Evolutionary conservation across 2,329 filamentous ascomycete species (phyloP).

Genomic region (Fusarium graminum): DNA sequence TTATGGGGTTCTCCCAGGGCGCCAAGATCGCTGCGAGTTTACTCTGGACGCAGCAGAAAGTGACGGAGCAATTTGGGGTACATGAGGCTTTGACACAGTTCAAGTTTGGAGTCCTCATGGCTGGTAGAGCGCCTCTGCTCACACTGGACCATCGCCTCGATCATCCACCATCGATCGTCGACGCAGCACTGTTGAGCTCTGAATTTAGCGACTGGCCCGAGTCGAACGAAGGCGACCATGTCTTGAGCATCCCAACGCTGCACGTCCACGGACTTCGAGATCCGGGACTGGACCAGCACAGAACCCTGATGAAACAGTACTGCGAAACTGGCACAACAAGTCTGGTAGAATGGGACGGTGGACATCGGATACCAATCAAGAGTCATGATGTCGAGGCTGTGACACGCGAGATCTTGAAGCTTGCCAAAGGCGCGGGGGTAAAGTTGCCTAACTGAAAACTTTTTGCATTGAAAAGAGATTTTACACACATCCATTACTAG

Average conservation of each 20-base stretch:
- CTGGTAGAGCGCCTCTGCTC: constrained; percentile 52
- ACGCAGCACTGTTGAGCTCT: constrained; percentile 41
- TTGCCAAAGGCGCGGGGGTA: constrained; percentile 37
- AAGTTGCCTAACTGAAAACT: constrained; percentile 17
- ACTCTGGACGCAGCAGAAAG: constrained; percentile 72
- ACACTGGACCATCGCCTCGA: constrained; percentile 58
- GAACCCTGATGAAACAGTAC: constrained; percentile 67
- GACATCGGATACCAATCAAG: constrained; percentile 79
- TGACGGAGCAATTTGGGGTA: constrained; percentile 54
- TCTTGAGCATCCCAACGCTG: constrained; percentile 52
- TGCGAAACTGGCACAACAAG: constrained; percentile 66
- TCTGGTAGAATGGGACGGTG: constrained; percentile 79
- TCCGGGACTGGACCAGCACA: constrained; percentile 67
- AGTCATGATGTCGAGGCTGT: constrained; percentile 69
- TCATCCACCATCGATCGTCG: constrained; percentile 63
- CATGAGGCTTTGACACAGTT: constrained; percentile 46
- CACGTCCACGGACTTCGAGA: constrained; percentile 67
- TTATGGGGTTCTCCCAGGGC: constrained; percentile 77
- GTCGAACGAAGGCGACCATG: constrained; percentile 58
- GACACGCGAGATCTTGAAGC: constrained; percentile 43
- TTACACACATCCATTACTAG: not conserved
- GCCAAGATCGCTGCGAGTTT: constrained; percentile 72
- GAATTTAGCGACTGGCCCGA: constrained; percentile 58
- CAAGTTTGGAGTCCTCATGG: constrained; percentile 55
- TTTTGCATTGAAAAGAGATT: not conserved